Conservation (phyloP, 202 grass and related monocot genomes). For the Sporobolus alterniflorus region DNA sequence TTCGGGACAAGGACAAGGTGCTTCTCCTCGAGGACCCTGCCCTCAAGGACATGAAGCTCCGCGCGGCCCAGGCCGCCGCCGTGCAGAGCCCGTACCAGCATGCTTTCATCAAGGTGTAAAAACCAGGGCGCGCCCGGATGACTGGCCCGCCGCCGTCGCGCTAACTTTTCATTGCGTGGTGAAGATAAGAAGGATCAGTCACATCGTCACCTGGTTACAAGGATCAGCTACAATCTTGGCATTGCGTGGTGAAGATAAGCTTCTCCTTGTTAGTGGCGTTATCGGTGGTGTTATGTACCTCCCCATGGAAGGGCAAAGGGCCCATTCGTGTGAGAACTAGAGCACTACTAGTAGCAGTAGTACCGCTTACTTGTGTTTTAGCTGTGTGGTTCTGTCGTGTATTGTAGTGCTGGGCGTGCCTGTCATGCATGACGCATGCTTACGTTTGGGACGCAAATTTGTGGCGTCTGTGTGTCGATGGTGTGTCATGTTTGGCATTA, state of each 20-base stretch:
- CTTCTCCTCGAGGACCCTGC: constrained; percentile 88
- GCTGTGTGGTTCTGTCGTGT: not conserved
- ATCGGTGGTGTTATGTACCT: no score
- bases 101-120: constrained; percentile 23
- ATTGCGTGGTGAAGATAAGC: not conserved
- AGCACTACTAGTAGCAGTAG: no score
- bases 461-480: no score
- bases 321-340: constrained; percentile 26
- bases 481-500: no score
- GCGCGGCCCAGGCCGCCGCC: not conserved
- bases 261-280: not conserved
- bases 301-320: constrained; percentile 27
- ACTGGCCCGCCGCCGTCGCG: no score
- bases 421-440: no score
- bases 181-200: not conserved
- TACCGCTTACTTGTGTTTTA: no score
- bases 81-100: constrained; percentile 22
- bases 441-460: no score
- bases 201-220: not conserved
- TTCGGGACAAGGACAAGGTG: constrained; percentile 86
- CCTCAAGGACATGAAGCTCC: constrained; percentile 82
- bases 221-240: not conserved
- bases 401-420: not conserved
- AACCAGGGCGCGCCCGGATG: not conserved
- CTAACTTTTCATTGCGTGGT: constrained; percentile 20